Conservation (phyloP, 2,329 filamentous ascomycete genomes). For the Ophiostoma sp. region DNA sequence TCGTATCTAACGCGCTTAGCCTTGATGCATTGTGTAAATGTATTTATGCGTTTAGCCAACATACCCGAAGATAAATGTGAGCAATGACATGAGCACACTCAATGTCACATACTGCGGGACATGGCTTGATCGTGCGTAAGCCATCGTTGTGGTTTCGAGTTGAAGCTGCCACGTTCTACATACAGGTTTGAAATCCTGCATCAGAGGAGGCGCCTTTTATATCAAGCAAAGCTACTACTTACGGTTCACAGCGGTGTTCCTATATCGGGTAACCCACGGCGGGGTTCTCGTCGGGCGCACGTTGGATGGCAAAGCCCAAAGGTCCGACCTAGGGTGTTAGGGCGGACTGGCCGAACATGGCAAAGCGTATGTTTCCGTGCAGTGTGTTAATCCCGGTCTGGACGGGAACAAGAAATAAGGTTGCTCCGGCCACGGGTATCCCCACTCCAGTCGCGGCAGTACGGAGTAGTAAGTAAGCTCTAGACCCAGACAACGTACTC, state of each 20-base stretch:
- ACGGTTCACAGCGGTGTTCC: slow-evolving; percentile 2
- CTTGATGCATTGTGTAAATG: not conserved
- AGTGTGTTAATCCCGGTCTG: not conserved
- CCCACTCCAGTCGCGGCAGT: not conserved
- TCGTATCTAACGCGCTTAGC: not conserved
- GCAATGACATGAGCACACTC: not conserved
- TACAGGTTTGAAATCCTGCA: not conserved
- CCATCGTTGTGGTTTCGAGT: not conserved
- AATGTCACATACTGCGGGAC: not conserved
- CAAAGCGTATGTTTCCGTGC: slow-evolving; percentile 5
- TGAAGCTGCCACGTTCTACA: not conserved
- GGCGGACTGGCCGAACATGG: slow-evolving; percentile 13
- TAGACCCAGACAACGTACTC: not conserved
- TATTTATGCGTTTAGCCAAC: not conserved
- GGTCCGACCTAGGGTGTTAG: not conserved
- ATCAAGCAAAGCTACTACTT: not conserved
- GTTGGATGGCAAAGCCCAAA: not conserved
- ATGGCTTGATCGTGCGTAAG: not conserved
- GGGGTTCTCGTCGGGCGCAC: not conserved
- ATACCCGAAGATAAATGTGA: slow-evolving; percentile 10
- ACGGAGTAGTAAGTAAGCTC: not conserved
- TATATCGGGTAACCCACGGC: slow-evolving; percentile 3
- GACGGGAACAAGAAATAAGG: not conserved
- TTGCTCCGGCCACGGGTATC: not conserved
- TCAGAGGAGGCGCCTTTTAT: not conserved